These are phyloP conservation scores for Coprinellus aureogranulatus DNA, from an alignment of 768 basidiomycete species.

Conservation along the genomic window DNA sequence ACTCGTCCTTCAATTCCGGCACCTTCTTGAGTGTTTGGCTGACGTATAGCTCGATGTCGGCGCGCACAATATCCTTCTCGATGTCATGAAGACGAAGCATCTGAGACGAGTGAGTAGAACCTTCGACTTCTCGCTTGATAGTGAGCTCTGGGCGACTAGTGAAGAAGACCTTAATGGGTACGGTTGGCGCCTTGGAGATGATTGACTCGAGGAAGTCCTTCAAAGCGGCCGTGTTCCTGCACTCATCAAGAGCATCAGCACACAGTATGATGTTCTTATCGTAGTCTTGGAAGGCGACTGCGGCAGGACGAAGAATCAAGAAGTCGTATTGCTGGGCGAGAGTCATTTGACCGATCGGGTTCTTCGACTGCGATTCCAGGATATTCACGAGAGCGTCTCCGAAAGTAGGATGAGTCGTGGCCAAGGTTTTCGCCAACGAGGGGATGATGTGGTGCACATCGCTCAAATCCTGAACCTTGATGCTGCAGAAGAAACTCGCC, in stretches of 20 bases:
- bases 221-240: constrained; percentile 9
- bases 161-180: constrained; percentile 18
- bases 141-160: constrained; percentile 18
- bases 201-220: constrained; percentile 14
- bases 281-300: background rate
- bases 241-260: constrained; percentile 22
- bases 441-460: background rate
- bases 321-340: background rate
- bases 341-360: background rate
- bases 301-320: background rate
- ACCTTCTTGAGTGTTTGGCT: background rate
- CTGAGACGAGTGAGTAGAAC: constrained; percentile 1
- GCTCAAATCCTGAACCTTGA: background rate
- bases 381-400: background rate
- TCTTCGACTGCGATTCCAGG: background rate
- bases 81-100: constrained; percentile 8
- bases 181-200: constrained; percentile 5
- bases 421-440: background rate
- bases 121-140: background rate
- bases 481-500: constrained; percentile 5
- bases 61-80: background rate
- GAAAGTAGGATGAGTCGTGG: background rate
- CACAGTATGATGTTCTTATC: constrained; percentile 7
- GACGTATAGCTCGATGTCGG: constrained; percentile 5
- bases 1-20: background rate